phyloP scores from a whole-genome alignment of 129 eudicot species.

The Centrapalus pauciflorus region DNA sequence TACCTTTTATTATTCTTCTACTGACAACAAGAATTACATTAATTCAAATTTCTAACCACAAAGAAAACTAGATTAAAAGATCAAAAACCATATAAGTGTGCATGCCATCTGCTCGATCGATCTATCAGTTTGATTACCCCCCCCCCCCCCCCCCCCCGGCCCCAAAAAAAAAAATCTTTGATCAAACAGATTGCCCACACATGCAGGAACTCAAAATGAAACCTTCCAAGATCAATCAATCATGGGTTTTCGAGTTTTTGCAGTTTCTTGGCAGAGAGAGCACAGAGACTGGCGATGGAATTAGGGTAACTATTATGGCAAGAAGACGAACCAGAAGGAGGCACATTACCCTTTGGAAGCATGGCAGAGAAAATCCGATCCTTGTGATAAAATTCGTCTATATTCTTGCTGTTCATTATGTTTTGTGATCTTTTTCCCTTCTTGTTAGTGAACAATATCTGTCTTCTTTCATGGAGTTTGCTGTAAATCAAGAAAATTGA shows the following conservation, averaged over 20 bases:
- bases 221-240: slow-evolving; percentile 4
- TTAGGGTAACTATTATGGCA: slow-evolving; percentile 63
- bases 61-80: background rate
- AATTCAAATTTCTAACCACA: slow-evolving; percentile 5
- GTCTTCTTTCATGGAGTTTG: slow-evolving; percentile 7
- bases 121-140: too few relatives aligned
- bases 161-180: background rate
- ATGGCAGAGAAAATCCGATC: slow-evolving; percentile 48
- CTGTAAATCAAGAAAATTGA: slow-evolving; percentile 27
- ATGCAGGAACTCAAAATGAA: background rate
- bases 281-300: slow-evolving; percentile 44
- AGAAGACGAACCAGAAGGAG: slow-evolving; percentile 81
- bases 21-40: slow-evolving; percentile 20
- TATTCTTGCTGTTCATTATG: slow-evolving; percentile 14
- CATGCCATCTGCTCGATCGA: background rate
- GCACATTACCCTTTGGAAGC: slow-evolving; percentile 90
- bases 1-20: background rate
- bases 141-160: too few relatives aligned
- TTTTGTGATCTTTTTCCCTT: slow-evolving; percentile 9
- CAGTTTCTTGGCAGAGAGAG: slow-evolving; percentile 13
- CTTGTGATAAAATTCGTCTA: background rate
- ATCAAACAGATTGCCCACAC: background rate
- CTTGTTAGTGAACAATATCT: slow-evolving; percentile 20
- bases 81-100: slow-evolving; percentile 2
- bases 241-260: background rate